Base-by-base conservation (phyloP, 1,284 basidiomycete genomes). In the Earliella scabrosa region DNA sequence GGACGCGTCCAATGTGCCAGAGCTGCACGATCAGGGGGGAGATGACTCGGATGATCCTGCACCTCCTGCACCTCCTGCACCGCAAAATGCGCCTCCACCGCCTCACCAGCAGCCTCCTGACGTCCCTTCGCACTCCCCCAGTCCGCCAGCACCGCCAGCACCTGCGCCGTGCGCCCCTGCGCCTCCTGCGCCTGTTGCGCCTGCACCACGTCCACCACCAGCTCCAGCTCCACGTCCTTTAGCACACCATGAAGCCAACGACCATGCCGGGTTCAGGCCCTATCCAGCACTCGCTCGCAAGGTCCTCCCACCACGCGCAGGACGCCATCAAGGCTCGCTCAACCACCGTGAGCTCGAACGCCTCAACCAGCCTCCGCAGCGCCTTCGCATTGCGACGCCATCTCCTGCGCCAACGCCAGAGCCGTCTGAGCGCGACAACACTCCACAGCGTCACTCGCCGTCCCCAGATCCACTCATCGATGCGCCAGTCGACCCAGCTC, bases 311-410 rank as follows among this genome's bases (percentile, higher is more conserved):
- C 34, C 50, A 27, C 41, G 32, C 48, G n/a, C n/a, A n/a, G n/a
- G n/a, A n/a, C n/a, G n/a, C n/a, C n/a, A n/a, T n/a, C n/a, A n/a
- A 29, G 53, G 53, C 32, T 55, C 47, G 16, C 53, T 55, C 31
- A 55, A 55, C 34, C 20, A 55, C 47, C 38, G 45, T 23, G 47
- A 44, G 27, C 45, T 55, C 10, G 46, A 55, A 31, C 53, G 34
- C 10, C 24, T 13, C 9, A 55, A 50, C 35, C 40, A 38, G 10
- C 32, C 45, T 20, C 53, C 53, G 13, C 53, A 52, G 45, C 50
- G 18, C n/a, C 45, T 49, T 9, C 38, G 46, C n/a, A 52, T 49
- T 45, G 27, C 20, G 27, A 16, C 46, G 39, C 40, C 32, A 16
- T 50, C 52, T 13, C 46, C 43, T 47, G 45, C 54, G n/a, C 44